phyloP scores from a whole-genome alignment of 805 yeast species.

The Candida ovalis region DNA sequence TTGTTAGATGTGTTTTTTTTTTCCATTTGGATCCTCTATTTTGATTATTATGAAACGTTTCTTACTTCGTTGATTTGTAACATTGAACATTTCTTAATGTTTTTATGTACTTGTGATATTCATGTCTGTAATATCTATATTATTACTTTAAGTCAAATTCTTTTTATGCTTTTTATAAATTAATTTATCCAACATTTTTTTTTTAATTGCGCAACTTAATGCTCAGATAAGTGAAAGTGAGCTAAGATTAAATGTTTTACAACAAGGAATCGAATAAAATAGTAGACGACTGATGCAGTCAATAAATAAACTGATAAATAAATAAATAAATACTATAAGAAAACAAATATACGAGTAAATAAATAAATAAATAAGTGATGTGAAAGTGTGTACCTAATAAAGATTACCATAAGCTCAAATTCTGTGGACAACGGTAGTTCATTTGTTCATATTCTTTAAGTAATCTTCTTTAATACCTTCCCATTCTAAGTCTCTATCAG shows the following conservation, averaged over 20 bases:
- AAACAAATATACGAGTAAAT: background rate
- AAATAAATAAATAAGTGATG: background rate
- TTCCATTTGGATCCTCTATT: background rate
- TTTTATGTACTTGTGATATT: background rate
- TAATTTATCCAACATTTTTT: background rate
- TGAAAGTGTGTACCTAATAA: background rate
- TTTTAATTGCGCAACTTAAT: too few species aligned
- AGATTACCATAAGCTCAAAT: background rate
- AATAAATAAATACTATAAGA: background rate
- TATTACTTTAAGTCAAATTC: background rate
- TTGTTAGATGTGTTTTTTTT: background rate
- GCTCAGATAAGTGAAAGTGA: too few species aligned
- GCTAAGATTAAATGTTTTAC: too few species aligned
- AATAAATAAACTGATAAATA: constrained; percentile 1
- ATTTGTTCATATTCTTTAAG: constrained; percentile 33
- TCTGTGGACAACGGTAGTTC: background rate
- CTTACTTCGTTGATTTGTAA: background rate
- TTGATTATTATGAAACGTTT: background rate
- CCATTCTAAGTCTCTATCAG: constrained; percentile 29
- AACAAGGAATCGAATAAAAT: too few species aligned
- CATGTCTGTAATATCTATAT: background rate
- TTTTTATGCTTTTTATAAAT: constrained; percentile 1
- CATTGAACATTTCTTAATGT: background rate
- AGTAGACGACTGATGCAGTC: too few species aligned
- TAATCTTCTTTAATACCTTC: constrained; percentile 34